Conservation (phyloP, 2,329 filamentous ascomycete genomes). For the Cladophialophora psammophila region DNA sequence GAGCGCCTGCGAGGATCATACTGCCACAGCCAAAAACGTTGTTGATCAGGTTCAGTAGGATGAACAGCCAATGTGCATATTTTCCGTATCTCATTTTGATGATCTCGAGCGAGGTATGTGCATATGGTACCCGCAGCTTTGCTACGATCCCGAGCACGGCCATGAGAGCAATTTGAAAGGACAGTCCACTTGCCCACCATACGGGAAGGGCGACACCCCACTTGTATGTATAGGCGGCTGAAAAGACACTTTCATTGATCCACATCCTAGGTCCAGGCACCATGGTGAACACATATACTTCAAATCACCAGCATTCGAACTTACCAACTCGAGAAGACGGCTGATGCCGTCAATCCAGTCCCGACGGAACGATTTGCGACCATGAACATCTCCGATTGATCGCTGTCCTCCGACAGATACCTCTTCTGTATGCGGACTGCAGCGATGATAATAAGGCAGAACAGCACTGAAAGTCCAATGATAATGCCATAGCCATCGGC, state of each 20-base stretch:
- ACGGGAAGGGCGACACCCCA: slow-evolving; percentile 48
- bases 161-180: slow-evolving; percentile 60
- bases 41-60: slow-evolving; percentile 50
- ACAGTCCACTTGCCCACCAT: slow-evolving; percentile 52
- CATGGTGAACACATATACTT: slow-evolving; percentile 1
- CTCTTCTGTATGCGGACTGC: slow-evolving; percentile 56
- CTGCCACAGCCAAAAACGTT: slow-evolving; percentile 56
- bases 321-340: slow-evolving; percentile 49
- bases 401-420: slow-evolving; percentile 53
- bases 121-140: slow-evolving; percentile 59
- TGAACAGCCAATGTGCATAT: slow-evolving; percentile 51
- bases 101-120: slow-evolving; percentile 60
- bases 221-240: slow-evolving; percentile 46
- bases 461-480: slow-evolving; percentile 57
- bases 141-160: slow-evolving; percentile 58
- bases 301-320: background rate
- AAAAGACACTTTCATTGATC: slow-evolving; percentile 50
- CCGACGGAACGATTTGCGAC: slow-evolving; percentile 50
- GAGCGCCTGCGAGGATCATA: slow-evolving; percentile 56
- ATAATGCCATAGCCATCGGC: slow-evolving; percentile 57
- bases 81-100: slow-evolving; percentile 58
- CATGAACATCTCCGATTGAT: slow-evolving; percentile 55
- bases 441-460: slow-evolving; percentile 56
- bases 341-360: slow-evolving; percentile 48
- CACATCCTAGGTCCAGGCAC: slow-evolving; percentile 39